Conservation (phyloP, 2,329 filamentous ascomycete species). For the Claviceps fusiformis region DNA sequence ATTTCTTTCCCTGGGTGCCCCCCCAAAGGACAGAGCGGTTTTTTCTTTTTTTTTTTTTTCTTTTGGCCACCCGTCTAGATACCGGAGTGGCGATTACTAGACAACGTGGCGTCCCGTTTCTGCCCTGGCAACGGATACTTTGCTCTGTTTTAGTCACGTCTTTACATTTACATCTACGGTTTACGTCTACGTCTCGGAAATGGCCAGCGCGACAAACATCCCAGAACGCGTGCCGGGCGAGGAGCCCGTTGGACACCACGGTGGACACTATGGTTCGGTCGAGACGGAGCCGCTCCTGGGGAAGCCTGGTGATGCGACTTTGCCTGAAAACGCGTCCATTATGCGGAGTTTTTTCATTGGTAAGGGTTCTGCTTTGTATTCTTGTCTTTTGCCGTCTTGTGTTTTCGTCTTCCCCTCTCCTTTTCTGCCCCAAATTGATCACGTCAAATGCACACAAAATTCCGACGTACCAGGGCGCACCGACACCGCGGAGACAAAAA, state of each 20-base stretch:
- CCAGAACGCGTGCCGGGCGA: conserved; percentile 33
- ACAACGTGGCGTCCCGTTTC: background rate
- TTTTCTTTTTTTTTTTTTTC: too few relatives aligned
- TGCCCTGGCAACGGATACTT: too few relatives aligned
- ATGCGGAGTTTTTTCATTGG: conserved; percentile 62
- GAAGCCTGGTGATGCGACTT: conserved; percentile 57
- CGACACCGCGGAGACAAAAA: background rate
- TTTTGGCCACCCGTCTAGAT: background rate
- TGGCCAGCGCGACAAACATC: conserved; percentile 58
- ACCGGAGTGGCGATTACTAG: background rate
- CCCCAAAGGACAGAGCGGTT: background rate
- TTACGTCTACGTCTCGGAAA: conserved; percentile 16
- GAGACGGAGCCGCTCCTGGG: conserved; percentile 33
- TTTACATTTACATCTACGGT: background rate
- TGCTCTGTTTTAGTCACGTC: too few relatives aligned
- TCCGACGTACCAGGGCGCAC: too few relatives aligned
- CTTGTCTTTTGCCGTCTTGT: background rate
- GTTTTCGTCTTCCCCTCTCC: background rate
- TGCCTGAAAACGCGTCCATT: conserved; percentile 50
- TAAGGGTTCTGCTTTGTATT: conserved; percentile 21
- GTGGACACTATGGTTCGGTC: background rate
- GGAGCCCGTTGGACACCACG: conserved; percentile 5
- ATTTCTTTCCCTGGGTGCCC: too few relatives aligned
- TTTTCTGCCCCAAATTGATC: too few relatives aligned
- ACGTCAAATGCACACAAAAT: conserved; percentile 39